phyloP scores from a whole-genome alignment of 108 stramenopile genomes.

The Cyclotella cryptica region DNA sequence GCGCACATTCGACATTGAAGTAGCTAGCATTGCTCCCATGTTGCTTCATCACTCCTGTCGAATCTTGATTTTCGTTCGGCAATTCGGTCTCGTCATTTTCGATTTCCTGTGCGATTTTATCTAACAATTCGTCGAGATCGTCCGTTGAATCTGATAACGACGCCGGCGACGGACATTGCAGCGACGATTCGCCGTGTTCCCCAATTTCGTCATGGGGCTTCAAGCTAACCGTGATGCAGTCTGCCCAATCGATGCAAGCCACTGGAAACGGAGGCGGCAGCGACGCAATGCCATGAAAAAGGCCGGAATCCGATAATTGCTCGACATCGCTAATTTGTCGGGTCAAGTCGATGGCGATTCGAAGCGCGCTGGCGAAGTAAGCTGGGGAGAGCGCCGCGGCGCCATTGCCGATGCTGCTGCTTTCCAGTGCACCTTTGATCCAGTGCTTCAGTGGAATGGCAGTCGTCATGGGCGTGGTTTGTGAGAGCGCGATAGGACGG shows the following conservation, averaged over 20 bases:
- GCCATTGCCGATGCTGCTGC: background rate
- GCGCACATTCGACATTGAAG: too few species aligned
- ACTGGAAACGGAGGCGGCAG: slow-evolving; percentile 1
- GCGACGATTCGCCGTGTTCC: too few species aligned
- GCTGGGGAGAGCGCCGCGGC: background rate
- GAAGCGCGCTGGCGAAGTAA: background rate
- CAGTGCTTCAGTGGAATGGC: slow-evolving; percentile 1
- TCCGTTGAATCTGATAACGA: too few species aligned
- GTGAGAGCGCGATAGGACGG: too few species aligned
- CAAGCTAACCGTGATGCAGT: background rate
- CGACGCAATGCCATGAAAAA: background rate
- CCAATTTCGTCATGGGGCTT: background rate
- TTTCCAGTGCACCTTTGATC: background rate
- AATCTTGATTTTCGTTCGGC: background rate
- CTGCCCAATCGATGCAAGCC: slow-evolving; percentile 9
- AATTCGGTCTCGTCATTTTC: too few species aligned
- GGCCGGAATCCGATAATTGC: background rate
- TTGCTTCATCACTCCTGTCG: background rate
- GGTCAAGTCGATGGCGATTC: background rate
- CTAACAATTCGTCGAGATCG: too few species aligned
- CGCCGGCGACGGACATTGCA: too few species aligned
- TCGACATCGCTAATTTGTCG: background rate
- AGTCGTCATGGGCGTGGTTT: background rate
- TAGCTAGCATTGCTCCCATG: background rate
- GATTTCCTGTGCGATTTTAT: too few species aligned